Percentiles rank a stretch among this genome's conserved stretches.
Evolutionary conservation across 2,329 filamentous ascomycete genomes (phyloP).

Genomic region (Pestalotiopsis sp.): DNA sequence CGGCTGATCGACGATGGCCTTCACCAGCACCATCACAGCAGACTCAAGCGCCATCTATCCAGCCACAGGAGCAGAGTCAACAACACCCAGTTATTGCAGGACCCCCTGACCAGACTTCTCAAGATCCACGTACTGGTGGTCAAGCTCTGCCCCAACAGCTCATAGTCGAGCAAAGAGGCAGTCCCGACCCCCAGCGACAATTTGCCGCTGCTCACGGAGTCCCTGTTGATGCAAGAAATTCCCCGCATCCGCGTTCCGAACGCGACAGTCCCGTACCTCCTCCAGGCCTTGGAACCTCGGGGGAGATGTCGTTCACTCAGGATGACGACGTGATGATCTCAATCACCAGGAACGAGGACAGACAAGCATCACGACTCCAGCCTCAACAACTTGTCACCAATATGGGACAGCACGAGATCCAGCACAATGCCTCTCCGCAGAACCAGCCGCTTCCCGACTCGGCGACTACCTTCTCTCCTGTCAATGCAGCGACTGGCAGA

Average conservation of each 20-base stretch:
- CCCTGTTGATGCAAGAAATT: background rate
- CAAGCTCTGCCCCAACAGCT: constrained; percentile 6
- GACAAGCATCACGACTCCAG: constrained; percentile 14
- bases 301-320: constrained; percentile 10
- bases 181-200: constrained; percentile 10
- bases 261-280: background rate
- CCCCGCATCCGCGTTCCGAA: background rate
- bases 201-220: background rate
- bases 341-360: background rate
- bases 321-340: constrained; percentile 16
- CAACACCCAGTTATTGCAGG: background rate
- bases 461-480: constrained; percentile 14
- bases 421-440: constrained; percentile 17
- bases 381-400: constrained; percentile 24
- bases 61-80: background rate
- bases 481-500: constrained; percentile 12
- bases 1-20: background rate
- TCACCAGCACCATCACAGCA: constrained; percentile 2
- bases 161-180: background rate
- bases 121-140: background rate
- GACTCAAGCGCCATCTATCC: background rate
- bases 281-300: background rate
- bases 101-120: background rate
- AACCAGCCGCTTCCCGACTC: constrained; percentile 15
- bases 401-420: constrained; percentile 15